A percentile compares a stretch with the other conserved stretches of the same genome.
Evolutionary conservation across 2,329 filamentous ascomycete genomes (phyloP).

Genomic region (Cladosporium sp.): DNA sequence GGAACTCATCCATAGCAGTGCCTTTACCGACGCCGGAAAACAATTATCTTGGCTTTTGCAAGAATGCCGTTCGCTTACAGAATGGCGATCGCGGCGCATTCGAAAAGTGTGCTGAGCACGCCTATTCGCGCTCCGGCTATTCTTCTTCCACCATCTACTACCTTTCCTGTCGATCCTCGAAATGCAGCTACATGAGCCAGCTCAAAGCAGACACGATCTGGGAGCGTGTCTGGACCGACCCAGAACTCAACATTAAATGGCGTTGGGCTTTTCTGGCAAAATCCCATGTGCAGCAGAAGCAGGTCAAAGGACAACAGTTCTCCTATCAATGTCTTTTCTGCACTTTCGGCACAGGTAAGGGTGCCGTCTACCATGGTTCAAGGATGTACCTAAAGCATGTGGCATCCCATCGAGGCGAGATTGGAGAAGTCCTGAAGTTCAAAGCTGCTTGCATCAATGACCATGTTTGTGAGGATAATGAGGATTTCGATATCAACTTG

Average conservation of each 20-base stretch:
- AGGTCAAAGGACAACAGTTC: constrained; percentile 26
- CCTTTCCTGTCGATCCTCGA: constrained; percentile 37
- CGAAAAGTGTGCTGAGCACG: constrained; percentile 23
- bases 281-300: constrained; percentile 37
- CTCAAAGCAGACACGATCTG: constrained; percentile 25
- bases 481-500: constrained; percentile 48
- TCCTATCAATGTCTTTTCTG: constrained; percentile 47
- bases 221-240: constrained; percentile 19
- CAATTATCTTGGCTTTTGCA: constrained; percentile 41
- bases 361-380: constrained; percentile 38
- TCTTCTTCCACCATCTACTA: constrained; percentile 25
- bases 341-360: constrained; percentile 34
- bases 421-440: constrained; percentile 36
- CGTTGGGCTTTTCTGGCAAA: constrained; percentile 48
- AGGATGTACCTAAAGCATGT: constrained; percentile 44
- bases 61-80: constrained; percentile 40
- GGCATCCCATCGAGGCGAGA: constrained; percentile 32
- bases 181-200: constrained; percentile 42
- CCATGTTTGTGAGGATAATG: constrained; percentile 34
- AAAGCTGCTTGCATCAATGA: constrained; percentile 43
- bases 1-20: constrained; percentile 17
- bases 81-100: constrained; percentile 33
- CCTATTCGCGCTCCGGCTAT: constrained; percentile 15
- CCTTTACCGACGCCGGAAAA: constrained; percentile 29
- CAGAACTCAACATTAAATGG: constrained; percentile 37